Base-by-base conservation (phyloP, 805 yeast species). In the Suhomyces pyralidae region DNA sequence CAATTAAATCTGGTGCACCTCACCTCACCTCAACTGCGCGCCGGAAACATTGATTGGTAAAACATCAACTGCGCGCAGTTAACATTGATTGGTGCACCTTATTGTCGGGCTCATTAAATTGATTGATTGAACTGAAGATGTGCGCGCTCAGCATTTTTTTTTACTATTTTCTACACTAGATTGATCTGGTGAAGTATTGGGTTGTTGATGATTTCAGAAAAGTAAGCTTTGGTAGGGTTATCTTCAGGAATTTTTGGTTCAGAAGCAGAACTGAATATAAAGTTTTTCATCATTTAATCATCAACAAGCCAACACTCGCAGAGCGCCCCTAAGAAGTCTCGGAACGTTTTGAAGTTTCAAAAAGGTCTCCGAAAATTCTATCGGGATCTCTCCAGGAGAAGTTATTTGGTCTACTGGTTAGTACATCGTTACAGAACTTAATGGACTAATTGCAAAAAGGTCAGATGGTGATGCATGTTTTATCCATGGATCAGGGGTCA, bases 381-480 rank as follows among this genome's bases (percentile, higher is more conserved):
- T 36, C 6, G 36, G 49, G 36, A 24, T 34, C 30, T 25, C 48
- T 45, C 40, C 40, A 45, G 24, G 48, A 45, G 40, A 17, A 14
- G 12, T 20, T 17, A 17, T n/a, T 17, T 7, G 10, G 24, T 38
- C 42, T 38, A 38, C 24, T 17, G 10, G 42, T 38, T 38, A 38
- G 42, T 38, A 38, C 9, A 38, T 8, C n/a, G 1, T 38, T 5
- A 9, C 4, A 7, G 15, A 14, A 36, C 19, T 7, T n/a, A 36
- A 17, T 9, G 40, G 22, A 17, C 42, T 7, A 17, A 17, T 38
- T 17, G 42, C 42, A 15, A 20, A 24, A 34, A 25, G 61, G 66
- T 89, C 96, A 90, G 96, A 87, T 90, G 97, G 97, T 90, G 96
- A 90, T 90, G 97, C 97, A 90, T 90, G 97, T 83, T 73, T 76